phyloP scores from a whole-genome alignment of 352 stramenopile species.

The Phytophthora niederhauseri region DNA sequence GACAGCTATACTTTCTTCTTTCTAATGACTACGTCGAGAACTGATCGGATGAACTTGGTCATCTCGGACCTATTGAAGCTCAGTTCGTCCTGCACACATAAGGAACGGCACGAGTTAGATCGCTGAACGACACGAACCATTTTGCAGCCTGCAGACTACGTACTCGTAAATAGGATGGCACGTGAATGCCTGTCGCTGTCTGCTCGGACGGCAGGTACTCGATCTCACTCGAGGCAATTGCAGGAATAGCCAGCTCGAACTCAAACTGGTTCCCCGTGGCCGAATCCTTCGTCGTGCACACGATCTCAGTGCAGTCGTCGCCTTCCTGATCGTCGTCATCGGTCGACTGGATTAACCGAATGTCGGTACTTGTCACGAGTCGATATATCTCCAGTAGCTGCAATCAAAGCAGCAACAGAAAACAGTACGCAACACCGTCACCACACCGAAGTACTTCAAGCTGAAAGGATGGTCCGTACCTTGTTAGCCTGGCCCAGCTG shows the following conservation, averaged over 20 bases:
- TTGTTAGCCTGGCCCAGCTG: conserved; percentile 79
- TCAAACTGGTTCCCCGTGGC: conserved; percentile 69
- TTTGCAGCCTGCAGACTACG: conserved; percentile 12
- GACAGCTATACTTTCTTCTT: conserved; percentile 56
- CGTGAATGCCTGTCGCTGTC: conserved; percentile 51
- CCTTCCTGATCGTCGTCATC: conserved; percentile 59
- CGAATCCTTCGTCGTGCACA: conserved; percentile 71
- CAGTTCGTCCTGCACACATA: conserved; percentile 65
- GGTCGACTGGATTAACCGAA: conserved; percentile 67
- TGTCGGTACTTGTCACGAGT: conserved; percentile 76
- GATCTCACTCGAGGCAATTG: conserved; percentile 69
- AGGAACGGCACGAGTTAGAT: background rate
- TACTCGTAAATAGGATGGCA: conserved; percentile 80
- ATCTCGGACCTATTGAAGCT: conserved; percentile 83
- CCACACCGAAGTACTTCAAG: background rate
- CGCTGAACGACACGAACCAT: background rate
- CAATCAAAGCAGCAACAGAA: conserved; percentile 8
- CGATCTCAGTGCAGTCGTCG: conserved; percentile 66
- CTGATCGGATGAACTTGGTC: conserved; percentile 85
- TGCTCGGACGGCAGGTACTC: conserved; percentile 80
- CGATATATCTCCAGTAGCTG: conserved; percentile 83
- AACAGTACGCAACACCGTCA: conserved; percentile 5
- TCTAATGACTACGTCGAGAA: conserved; percentile 82
- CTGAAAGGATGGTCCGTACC: conserved; percentile 26
- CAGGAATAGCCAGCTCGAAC: conserved; percentile 78